Percentiles rank a stretch among this genome's conserved stretches.
Conservation (phyloP, 306 rosid species). For the Prosopis cineraria region DNA sequence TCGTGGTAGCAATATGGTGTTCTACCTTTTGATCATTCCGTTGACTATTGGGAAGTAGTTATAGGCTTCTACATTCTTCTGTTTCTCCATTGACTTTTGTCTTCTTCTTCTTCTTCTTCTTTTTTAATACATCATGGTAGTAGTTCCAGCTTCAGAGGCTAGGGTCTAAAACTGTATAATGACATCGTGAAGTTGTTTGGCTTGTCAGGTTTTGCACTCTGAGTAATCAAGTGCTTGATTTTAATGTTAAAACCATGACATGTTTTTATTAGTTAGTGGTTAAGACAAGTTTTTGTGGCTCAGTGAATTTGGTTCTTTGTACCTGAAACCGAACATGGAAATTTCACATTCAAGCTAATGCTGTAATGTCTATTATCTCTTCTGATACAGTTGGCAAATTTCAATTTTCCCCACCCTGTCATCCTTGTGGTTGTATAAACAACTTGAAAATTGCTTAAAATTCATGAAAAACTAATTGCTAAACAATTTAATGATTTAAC, state of each 20-base stretch:
- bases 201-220: conserved; percentile 3
- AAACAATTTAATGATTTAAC: conserved; percentile 8
- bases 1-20: too few species aligned
- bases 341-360: background rate
- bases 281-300: background rate
- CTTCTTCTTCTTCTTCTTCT: too few species aligned
- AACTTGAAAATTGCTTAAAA: conserved; percentile 3
- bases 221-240: background rate
- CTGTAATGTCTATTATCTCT: conserved; percentile 2
- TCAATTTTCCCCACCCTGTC: background rate
- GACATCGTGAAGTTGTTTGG: too few species aligned
- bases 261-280: background rate
- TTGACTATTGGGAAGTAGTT: background rate
- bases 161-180: too few species aligned
- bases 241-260: background rate
- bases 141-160: too few species aligned
- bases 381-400: conserved; percentile 3
- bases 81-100: background rate
- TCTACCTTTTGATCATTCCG: background rate
- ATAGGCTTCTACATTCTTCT: background rate
- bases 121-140: background rate
- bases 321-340: background rate
- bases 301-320: background rate
- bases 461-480: background rate
- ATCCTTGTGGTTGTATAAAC: conserved; percentile 16